Conservation (phyloP, 2,329 filamentous ascomycete genomes). For the Apiospora koreana region DNA sequence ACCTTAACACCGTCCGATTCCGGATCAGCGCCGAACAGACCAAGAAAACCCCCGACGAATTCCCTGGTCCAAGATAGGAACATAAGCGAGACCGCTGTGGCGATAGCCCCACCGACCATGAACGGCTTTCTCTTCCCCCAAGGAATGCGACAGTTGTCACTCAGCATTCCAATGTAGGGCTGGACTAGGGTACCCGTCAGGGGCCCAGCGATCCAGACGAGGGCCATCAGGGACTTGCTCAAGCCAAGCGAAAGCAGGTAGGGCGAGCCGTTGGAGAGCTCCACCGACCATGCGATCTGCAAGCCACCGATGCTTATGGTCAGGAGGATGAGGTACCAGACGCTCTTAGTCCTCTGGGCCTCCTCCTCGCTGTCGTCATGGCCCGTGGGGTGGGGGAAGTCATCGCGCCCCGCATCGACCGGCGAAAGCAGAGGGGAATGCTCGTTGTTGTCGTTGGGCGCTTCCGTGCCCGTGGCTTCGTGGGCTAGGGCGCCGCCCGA, state of each 20-base stretch:
- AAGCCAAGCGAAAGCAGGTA: slow-evolving; percentile 79
- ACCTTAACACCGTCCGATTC: slow-evolving; percentile 65
- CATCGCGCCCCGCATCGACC: slow-evolving; percentile 35
- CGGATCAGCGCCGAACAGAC: slow-evolving; percentile 70
- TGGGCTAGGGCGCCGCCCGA: slow-evolving; percentile 23
- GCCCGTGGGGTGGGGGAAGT: slow-evolving; percentile 21
- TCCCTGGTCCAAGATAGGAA: slow-evolving; percentile 75
- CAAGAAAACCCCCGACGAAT: slow-evolving; percentile 66
- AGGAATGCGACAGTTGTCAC: slow-evolving; percentile 71
- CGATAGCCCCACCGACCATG: slow-evolving; percentile 69
- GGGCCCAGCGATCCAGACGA: slow-evolving; percentile 84
- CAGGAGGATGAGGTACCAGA: slow-evolving; percentile 82
- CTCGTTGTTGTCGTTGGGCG: slow-evolving; percentile 41
- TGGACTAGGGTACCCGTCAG: slow-evolving; percentile 78
- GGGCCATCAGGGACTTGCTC: slow-evolving; percentile 79
- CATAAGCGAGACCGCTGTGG: slow-evolving; percentile 68
- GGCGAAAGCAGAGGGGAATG: slow-evolving; percentile 50
- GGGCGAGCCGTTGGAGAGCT: slow-evolving; percentile 89
- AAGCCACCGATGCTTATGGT: slow-evolving; percentile 86
- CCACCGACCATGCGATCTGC: slow-evolving; percentile 94
- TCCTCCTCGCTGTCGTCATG: slow-evolving; percentile 44
- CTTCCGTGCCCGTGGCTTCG: slow-evolving; percentile 18
- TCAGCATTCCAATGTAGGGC: slow-evolving; percentile 79
- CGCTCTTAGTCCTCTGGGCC: slow-evolving; percentile 71
- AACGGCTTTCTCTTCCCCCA: slow-evolving; percentile 84